Base-by-base conservation (phyloP, 257 asterid species). In the Petrea volubilis region DNA sequence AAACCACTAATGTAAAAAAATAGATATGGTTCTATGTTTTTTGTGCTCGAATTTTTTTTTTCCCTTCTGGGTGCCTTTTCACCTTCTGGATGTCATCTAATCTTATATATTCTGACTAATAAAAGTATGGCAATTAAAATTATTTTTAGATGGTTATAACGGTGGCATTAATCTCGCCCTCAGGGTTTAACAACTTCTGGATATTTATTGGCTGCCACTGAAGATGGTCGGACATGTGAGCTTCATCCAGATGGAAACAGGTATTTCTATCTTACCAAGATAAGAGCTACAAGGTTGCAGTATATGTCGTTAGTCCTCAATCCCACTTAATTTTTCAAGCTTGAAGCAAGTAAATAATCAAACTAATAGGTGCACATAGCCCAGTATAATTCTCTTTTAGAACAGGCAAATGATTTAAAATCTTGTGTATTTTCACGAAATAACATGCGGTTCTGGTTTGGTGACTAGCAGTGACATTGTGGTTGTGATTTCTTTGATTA, bases 191-290 rank as follows among this genome's bases (percentile, higher is more conserved):
- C 98, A 29, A 40, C 85, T 27, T 79, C 96, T 2, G 98, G 98
- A 56, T 90, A 85, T 59, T 78, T 93, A 66, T 78, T 85, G 74
- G 98, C 93, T 69, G 75, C 74, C 31, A 63, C 89, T 44, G 95
- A 84, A 20, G 93, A 94, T 67, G 99, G 97, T 73, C 88, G 82
- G 75, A 81, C 70, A 59, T 91, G 88, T 25, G 98, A 94, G 83
- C 97, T 94, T 78, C 99, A 94, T 79, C 99, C 99, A 12, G 98
- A 94, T 79, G 97, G 99, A 60, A 94, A 91, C 81, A 94, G 97
- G 98, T 94, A 76, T 49, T 62, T 76, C 9, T 60, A 43, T 70
- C 49, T 68, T 56, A 36, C 51, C 58, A 47, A 60, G 20, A 36
- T 38, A 24, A 56, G 11, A 10, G 21, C 40, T 36, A 60, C 46